phyloP scores from a whole-genome alignment of 2,329 filamentous ascomycete species.

The Chaetomium strumarium region DNA sequence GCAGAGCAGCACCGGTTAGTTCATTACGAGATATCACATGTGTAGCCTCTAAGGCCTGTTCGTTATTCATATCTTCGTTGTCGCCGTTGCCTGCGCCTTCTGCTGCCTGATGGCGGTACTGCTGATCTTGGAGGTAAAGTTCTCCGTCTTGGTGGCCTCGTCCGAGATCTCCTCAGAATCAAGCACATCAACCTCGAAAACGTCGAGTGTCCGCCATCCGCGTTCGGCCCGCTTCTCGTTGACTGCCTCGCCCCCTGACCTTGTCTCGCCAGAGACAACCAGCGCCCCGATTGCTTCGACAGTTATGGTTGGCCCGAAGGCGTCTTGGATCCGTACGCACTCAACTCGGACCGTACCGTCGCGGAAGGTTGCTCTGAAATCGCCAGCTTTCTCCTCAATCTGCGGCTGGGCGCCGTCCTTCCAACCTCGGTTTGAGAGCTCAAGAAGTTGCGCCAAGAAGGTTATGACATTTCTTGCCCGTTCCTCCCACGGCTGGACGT shows the following conservation, averaged over 20 bases:
- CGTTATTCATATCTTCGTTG: slow-evolving; percentile 15
- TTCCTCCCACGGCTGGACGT: slow-evolving; percentile 72
- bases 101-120: slow-evolving; percentile 73
- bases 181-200: slow-evolving; percentile 87
- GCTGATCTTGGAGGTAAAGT: slow-evolving; percentile 81
- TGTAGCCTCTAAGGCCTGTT: neutral
- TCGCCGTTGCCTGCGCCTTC: slow-evolving; percentile 30
- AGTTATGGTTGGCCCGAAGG: slow-evolving; percentile 85
- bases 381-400: slow-evolving; percentile 33
- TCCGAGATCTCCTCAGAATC: slow-evolving; percentile 55
- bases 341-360: slow-evolving; percentile 59
- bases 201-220: slow-evolving; percentile 68
- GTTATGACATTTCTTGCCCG: slow-evolving; percentile 63
- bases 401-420: slow-evolving; percentile 36
- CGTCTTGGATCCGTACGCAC: slow-evolving; percentile 79
- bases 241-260: slow-evolving; percentile 74
- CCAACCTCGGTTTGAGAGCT: slow-evolving; percentile 38
- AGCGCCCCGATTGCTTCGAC: slow-evolving; percentile 72
- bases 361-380: slow-evolving; percentile 53
- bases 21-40: too few relatives aligned
- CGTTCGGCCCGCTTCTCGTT: slow-evolving; percentile 74
- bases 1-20: too few relatives aligned
- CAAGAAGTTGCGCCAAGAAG: slow-evolving; percentile 64
- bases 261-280: slow-evolving; percentile 83
- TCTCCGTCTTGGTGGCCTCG: slow-evolving; percentile 38